Evolutionary conservation across 2,329 filamentous ascomycete species (phyloP).

Genomic region (Fusarium nematophilum): DNA sequence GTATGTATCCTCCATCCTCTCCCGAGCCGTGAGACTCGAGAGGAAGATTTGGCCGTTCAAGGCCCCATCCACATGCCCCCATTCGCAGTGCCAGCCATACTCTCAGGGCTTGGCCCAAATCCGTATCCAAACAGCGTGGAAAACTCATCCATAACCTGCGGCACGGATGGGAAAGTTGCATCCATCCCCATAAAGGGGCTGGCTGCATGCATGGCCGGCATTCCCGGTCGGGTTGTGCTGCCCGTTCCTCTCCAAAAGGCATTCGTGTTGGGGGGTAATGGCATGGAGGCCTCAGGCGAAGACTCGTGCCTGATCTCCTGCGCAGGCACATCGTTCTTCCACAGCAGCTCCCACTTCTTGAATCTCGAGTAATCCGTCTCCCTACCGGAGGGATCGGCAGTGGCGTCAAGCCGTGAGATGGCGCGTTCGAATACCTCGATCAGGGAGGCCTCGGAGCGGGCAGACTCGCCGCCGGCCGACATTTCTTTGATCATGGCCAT

Average conservation of each 20-base stretch:
- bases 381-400: slow-evolving; percentile 50
- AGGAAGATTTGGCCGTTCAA: slow-evolving; percentile 21
- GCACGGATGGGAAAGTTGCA: slow-evolving; percentile 51
- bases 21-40: slow-evolving; percentile 9
- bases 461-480: slow-evolving; percentile 63
- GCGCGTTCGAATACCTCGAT: slow-evolving; percentile 65
- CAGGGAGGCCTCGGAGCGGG: slow-evolving; percentile 63
- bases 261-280: slow-evolving; percentile 37
- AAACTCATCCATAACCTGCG: slow-evolving; percentile 54
- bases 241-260: slow-evolving; percentile 39
- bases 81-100: slow-evolving; percentile 39
- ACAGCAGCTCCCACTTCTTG: slow-evolving; percentile 63
- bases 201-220: slow-evolving; percentile 43
- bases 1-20: slow-evolving; percentile 15
- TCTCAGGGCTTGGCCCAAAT: slow-evolving; percentile 47
- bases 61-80: slow-evolving; percentile 45
- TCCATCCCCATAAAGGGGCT: slow-evolving; percentile 53
- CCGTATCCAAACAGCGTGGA: slow-evolving; percentile 48
- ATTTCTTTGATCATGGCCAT: slow-evolving; percentile 64
- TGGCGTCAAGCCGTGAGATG: slow-evolving; percentile 57
- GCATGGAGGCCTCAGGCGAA: slow-evolving; percentile 37
- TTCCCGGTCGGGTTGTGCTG: slow-evolving; percentile 36
- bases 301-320: slow-evolving; percentile 42
- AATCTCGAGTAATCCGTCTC: slow-evolving; percentile 63
- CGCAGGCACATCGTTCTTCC: slow-evolving; percentile 52